Evolutionary conservation across 495 filamentous ascomycete genomes (phyloP).

Genomic region (Neurospora tetraspora): DNA sequence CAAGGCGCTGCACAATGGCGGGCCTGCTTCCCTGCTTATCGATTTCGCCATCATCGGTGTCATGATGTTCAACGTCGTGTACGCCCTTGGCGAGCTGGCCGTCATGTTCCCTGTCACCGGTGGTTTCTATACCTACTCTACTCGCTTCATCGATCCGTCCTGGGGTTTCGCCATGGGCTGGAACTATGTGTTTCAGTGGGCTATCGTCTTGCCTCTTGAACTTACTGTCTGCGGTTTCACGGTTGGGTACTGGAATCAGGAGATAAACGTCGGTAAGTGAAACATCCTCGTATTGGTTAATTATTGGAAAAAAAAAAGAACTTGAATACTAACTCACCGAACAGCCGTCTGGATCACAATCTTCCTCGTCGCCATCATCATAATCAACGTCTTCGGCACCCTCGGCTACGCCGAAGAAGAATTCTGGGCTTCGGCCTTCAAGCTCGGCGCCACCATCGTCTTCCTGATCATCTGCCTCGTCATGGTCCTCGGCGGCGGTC

Average conservation of each 20-base stretch:
- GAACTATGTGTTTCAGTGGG: constrained; percentile 64
- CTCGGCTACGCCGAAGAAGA: constrained; percentile 65
- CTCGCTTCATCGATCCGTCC: constrained; percentile 64
- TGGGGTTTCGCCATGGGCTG: constrained; percentile 86
- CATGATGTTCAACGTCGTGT: constrained; percentile 50
- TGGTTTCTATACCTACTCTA: constrained; percentile 54
- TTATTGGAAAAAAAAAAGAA: no score
- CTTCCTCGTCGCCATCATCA: constrained; percentile 41
- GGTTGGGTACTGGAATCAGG: constrained; percentile 46
- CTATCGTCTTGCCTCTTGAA: constrained; percentile 46
- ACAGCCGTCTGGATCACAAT: constrained; percentile 54
- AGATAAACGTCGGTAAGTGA: constrained; percentile 39
- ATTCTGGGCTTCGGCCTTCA: constrained; percentile 42
- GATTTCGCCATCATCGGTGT: constrained; percentile 46
- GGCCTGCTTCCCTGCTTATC: constrained; percentile 39
- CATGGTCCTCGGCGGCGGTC: constrained; percentile 58
- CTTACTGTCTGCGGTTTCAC: constrained; percentile 45
- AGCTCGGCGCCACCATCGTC: constrained; percentile 50
- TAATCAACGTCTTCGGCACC: constrained; percentile 64
- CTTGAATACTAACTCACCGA: neutral
- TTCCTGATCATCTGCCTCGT: constrained; percentile 68
- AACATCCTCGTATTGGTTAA: constrained; percentile 14
- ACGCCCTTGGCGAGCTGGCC: constrained; percentile 65
- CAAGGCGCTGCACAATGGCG: constrained; percentile 32
- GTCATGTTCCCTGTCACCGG: constrained; percentile 60